Conservation (phyloP, 768 basidiomycete genomes). For the Crucibulum laeve region DNA sequence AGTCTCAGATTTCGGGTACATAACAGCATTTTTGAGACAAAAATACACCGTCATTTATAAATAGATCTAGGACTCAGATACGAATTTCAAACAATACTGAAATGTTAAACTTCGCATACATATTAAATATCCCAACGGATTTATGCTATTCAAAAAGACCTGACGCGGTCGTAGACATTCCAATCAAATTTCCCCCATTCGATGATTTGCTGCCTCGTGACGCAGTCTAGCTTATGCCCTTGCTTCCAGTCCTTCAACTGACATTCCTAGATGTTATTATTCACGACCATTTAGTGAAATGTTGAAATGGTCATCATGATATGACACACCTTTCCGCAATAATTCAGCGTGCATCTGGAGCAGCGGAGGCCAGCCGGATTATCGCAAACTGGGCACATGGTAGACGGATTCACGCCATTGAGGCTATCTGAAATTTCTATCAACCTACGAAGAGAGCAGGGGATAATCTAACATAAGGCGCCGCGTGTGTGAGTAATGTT, state of each 20-base stretch:
- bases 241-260: conserved; percentile 16
- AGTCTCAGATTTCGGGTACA: too few species aligned
- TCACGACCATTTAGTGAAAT: not conserved
- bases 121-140: too few species aligned
- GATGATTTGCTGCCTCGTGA: conserved; percentile 14
- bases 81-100: too few species aligned
- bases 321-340: conserved; percentile 19
- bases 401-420: not conserved
- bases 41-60: too few species aligned
- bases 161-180: conserved; percentile 11
- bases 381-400: conserved; percentile 10
- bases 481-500: too few species aligned
- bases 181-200: conserved; percentile 21
- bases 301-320: not conserved
- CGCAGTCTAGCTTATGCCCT: conserved; percentile 19
- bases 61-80: too few species aligned
- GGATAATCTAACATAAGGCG: too few species aligned
- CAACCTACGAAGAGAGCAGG: not conserved
- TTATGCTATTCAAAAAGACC: too few species aligned
- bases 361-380: conserved; percentile 10
- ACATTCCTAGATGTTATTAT: conserved; percentile 19
- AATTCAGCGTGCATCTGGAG: conserved; percentile 10
- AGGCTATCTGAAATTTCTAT: not conserved
- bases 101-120: too few species aligned
- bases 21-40: too few species aligned